Conservation (phyloP, 176 grass and related monocot genomes). For the Cenchrus fungigraminus region DNA sequence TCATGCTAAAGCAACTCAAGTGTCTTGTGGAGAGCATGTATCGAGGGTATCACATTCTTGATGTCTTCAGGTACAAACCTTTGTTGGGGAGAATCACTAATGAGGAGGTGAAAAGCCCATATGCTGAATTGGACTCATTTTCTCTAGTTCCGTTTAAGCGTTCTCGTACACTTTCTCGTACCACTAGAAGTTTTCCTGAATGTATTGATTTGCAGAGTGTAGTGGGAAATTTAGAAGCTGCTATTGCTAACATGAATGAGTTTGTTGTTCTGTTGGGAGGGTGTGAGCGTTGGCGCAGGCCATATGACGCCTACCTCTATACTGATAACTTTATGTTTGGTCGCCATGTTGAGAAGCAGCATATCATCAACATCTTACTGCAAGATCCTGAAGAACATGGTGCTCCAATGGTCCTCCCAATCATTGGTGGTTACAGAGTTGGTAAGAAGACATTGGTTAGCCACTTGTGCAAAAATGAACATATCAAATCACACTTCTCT, state of each 20-base stretch:
- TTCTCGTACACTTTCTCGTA: background rate
- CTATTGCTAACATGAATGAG: background rate
- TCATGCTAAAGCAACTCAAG: background rate
- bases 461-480: background rate
- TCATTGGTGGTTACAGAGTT: background rate
- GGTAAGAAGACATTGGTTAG: slow-evolving; percentile 2
- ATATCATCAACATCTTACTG: background rate
- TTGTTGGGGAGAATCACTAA: background rate
- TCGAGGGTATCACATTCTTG: background rate
- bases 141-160: background rate
- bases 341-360: slow-evolving; percentile 6
- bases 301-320: background rate
- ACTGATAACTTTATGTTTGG: background rate
- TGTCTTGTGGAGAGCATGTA: background rate
- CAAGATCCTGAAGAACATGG: background rate
- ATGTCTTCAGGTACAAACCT: background rate
- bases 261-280: background rate
- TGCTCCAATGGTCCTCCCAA: background rate
- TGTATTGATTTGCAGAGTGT: background rate
- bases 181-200: background rate
- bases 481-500: background rate
- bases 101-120: background rate
- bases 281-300: background rate
- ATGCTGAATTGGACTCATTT: background rate
- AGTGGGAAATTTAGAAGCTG: background rate